phyloP scores from a whole-genome alignment of 768 basidiomycete species.

The Boletus rubescentipes region DNA sequence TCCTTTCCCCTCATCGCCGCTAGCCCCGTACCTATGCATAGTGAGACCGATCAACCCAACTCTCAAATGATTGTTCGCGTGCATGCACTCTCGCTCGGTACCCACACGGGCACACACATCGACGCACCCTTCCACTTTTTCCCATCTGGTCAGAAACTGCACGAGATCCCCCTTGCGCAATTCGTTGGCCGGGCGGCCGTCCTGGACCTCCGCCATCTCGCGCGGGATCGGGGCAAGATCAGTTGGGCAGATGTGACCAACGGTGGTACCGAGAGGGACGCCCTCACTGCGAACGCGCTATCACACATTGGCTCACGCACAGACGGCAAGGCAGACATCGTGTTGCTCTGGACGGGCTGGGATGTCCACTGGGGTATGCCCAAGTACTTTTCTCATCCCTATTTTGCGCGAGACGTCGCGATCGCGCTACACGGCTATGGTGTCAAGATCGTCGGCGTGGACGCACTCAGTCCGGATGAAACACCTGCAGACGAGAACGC shows the following conservation, averaged over 20 bases:
- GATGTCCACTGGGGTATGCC: slow-evolving; percentile 50
- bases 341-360: slow-evolving; percentile 72
- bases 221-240: slow-evolving; percentile 46
- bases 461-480: slow-evolving; percentile 68
- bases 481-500: slow-evolving; percentile 31
- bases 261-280: neutral
- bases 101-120: slow-evolving; percentile 79
- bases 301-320: slow-evolving; percentile 24
- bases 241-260: slow-evolving; percentile 43
- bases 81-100: slow-evolving; percentile 49
- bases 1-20: slow-evolving; percentile 8
- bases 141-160: slow-evolving; percentile 52
- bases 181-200: slow-evolving; percentile 57
- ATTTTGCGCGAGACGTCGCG: slow-evolving; percentile 54
- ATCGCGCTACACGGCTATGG: slow-evolving; percentile 48
- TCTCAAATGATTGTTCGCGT: slow-evolving; percentile 22
- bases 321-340: slow-evolving; percentile 34
- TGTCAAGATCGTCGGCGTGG: slow-evolving; percentile 58
- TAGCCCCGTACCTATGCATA: neutral
- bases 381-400: slow-evolving; percentile 64
- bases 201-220: slow-evolving; percentile 50
- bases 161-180: slow-evolving; percentile 52
- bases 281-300: neutral
- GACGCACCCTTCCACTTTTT: slow-evolving; percentile 78
- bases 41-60: neutral